Percentiles rank a stretch among this genome's conserved stretches.
These are phyloP conservation scores for Suhomyces ambrosiae DNA, from an alignment of 1,139 yeast species.

Conservation along the genomic window DNA sequence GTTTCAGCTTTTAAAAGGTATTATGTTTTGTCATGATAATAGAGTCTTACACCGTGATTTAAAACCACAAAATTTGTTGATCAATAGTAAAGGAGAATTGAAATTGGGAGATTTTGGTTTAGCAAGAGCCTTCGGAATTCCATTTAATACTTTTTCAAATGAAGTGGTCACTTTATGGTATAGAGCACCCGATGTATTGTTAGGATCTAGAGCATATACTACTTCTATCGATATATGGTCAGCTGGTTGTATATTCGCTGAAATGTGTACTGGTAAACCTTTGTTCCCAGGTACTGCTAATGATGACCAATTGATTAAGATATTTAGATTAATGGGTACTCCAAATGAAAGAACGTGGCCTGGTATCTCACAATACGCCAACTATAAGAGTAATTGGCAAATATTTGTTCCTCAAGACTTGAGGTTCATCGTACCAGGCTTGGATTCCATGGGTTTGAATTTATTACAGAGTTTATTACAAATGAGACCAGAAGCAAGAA, in stretches of 20 bases:
- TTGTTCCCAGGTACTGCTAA: constrained; percentile 94
- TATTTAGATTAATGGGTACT: constrained; percentile 92
- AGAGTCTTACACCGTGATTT: constrained; percentile 92
- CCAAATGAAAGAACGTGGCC: constrained; percentile 98
- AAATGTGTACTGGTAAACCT: constrained; percentile 98
- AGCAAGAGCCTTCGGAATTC: constrained; percentile 97
- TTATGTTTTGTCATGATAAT: constrained; percentile 93
- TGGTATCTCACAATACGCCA: constrained; percentile 81
- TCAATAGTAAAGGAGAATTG: constrained; percentile 84
- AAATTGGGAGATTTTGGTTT: constrained; percentile 97
- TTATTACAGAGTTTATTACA: constrained; percentile 77
- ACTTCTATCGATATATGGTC: constrained; percentile 99
- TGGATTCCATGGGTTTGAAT: constrained; percentile 82
- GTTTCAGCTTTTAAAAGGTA: constrained; percentile 89
- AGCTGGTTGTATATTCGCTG: constrained; percentile 96
- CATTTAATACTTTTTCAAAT: constrained; percentile 94
- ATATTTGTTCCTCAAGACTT: constrained; percentile 83
- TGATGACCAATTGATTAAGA: constrained; percentile 88
- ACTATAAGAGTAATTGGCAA: constrained; percentile 79
- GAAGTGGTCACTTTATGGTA: constrained; percentile 99
- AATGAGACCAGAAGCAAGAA: constrained; percentile 88
- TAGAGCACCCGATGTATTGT: constrained; percentile 94
- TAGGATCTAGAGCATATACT: constrained; percentile 93
- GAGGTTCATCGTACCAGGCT: constrained; percentile 69
- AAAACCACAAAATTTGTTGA: constrained; percentile 91